Conservation (phyloP, 2,329 filamentous ascomycete genomes). For the Sarocladium strictum region DNA sequence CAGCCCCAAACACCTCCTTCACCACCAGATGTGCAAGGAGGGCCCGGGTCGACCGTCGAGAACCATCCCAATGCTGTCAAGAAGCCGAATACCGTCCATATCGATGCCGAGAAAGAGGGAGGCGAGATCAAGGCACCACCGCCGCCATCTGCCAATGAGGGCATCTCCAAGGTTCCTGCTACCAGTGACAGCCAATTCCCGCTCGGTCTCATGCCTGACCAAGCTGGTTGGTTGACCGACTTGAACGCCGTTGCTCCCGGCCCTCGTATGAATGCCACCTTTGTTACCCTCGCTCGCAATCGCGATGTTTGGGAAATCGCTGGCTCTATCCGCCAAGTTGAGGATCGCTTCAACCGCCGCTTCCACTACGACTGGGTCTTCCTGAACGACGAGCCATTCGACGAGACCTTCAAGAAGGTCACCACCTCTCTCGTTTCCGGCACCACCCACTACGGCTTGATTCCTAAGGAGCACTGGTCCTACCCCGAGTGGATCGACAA, state of each 20-base stretch:
- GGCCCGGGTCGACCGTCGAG: background rate
- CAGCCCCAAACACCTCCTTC: constrained; percentile 4
- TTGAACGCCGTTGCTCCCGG: constrained; percentile 48
- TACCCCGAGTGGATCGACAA: constrained; percentile 95
- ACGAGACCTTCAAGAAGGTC: constrained; percentile 87
- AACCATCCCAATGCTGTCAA: constrained; percentile 1
- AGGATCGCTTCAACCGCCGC: constrained; percentile 95
- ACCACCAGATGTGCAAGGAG: constrained; percentile 4
- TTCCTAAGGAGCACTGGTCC: constrained; percentile 91
- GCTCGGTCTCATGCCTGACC: constrained; percentile 46
- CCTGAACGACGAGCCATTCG: constrained; percentile 91
- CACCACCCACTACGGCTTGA: constrained; percentile 83
- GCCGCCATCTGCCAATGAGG: background rate
- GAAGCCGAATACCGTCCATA: constrained; percentile 5
- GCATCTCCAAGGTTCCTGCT: constrained; percentile 17
- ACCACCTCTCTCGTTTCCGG: constrained; percentile 88
- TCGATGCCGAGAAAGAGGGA: constrained; percentile 1
- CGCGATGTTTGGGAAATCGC: constrained; percentile 94
- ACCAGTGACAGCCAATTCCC: constrained; percentile 33
- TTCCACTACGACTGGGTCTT: constrained; percentile 99
- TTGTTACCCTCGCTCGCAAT: constrained; percentile 92
- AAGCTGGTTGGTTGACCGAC: constrained; percentile 47
- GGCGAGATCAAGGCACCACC: constrained; percentile 7
- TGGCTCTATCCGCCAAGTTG: constrained; percentile 89
- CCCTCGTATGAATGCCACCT: constrained; percentile 90